Percentiles rank a stretch among this genome's conserved stretches.
These are phyloP conservation scores for Trichoderma atrobrunneum DNA, from an alignment of 2,329 filamentous ascomycete species.

Conservation along the genomic window DNA sequence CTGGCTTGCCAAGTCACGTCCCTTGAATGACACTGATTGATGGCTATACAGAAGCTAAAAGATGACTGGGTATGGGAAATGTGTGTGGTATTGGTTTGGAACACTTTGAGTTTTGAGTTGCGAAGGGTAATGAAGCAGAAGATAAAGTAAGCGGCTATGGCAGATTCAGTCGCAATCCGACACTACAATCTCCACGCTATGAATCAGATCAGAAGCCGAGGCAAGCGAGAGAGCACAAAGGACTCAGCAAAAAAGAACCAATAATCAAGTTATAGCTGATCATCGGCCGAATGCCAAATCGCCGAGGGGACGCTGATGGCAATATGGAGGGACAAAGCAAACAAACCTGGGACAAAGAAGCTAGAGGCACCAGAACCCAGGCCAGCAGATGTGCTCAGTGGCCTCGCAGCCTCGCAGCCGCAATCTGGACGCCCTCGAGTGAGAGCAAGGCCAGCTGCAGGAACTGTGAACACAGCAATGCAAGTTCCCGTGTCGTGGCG, in stretches of 20 bases:
- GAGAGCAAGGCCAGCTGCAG: not conserved
- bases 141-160: not conserved
- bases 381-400: not conserved
- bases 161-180: not conserved
- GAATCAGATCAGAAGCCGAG: not conserved
- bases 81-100: not conserved
- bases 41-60: not conserved
- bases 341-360: not conserved
- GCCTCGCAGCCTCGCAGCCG: not conserved
- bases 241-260: not conserved
- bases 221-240: conserved; percentile 2
- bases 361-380: not conserved
- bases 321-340: not conserved
- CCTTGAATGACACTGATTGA: not conserved
- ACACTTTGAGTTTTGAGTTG: conserved; percentile 16
- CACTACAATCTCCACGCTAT: not conserved
- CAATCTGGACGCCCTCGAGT: not conserved
- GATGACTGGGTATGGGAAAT: not conserved
- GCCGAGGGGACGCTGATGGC: too few relatives aligned
- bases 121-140: not conserved
- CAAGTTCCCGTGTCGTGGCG: conserved; percentile 7
- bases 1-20: not conserved
- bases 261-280: not conserved
- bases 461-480: conserved; percentile 10
- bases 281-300: not conserved